phyloP scores from a whole-genome alignment of 2,329 filamentous ascomycete species.

The Aspergillus spinulosporus region DNA sequence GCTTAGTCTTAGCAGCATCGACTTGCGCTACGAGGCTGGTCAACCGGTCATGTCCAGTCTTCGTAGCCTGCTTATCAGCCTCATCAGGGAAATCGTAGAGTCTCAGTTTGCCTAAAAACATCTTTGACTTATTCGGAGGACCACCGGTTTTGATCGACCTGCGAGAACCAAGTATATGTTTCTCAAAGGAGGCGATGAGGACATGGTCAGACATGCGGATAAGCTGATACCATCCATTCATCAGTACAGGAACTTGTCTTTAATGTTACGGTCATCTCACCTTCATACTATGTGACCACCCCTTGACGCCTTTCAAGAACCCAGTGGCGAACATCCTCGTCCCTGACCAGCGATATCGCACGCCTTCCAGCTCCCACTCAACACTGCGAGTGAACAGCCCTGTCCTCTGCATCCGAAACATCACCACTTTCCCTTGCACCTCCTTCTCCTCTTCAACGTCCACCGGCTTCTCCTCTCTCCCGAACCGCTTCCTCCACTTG shows the following conservation, averaged over 20 bases:
- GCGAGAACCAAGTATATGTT: not conserved
- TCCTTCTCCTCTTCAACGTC: slow-evolving; percentile 5
- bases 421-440: slow-evolving; percentile 5
- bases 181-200: slow-evolving; percentile 16
- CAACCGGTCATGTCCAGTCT: not conserved
- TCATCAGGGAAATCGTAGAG: not conserved
- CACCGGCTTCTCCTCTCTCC: slow-evolving; percentile 3
- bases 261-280: not conserved
- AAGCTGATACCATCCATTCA: not conserved
- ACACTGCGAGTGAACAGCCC: slow-evolving; percentile 1
- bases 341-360: slow-evolving; percentile 15
- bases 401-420: slow-evolving; percentile 7
- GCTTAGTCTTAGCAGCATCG: not conserved
- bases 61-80: not conserved
- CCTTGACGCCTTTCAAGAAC: slow-evolving; percentile 6
- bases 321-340: slow-evolving; percentile 15
- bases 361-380: slow-evolving; percentile 12
- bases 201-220: slow-evolving; percentile 11
- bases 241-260: not conserved
- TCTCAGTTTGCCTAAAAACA: not conserved
- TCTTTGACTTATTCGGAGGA: slow-evolving; percentile 14
- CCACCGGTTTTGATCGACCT: slow-evolving; percentile 6
- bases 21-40: not conserved
- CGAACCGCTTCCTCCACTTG: slow-evolving; percentile 11
- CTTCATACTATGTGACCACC: slow-evolving; percentile 17